Evolutionary conservation across 202 grass and related monocot genomes (phyloP).

Genomic region (Elaeis oleifera): DNA sequence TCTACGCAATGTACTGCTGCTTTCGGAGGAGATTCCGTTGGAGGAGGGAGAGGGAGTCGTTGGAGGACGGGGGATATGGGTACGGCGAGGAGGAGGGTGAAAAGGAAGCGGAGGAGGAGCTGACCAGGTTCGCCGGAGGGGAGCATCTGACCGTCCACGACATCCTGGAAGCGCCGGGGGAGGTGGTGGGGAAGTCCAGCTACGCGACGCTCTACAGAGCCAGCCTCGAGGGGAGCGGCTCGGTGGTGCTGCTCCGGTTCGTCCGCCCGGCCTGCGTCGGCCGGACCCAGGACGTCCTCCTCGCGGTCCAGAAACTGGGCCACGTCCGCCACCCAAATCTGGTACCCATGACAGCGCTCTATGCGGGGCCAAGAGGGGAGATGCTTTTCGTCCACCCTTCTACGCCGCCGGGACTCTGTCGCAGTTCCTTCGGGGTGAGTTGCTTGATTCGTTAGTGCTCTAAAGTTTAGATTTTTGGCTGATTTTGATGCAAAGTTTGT

Average conservation of each 20-base stretch:
- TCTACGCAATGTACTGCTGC: constrained; percentile 22
- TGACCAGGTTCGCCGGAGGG: constrained; percentile 70
- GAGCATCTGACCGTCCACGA: constrained; percentile 62
- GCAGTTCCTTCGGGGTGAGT: constrained; percentile 67
- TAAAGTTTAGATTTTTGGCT: too few species aligned
- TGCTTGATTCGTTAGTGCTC: too few species aligned
- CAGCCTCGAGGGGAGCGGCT: constrained; percentile 35
- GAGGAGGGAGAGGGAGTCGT: neutral
- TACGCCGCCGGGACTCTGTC: constrained; percentile 74
- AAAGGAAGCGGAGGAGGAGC: constrained; percentile 50
- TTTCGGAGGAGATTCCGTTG: constrained; percentile 14
- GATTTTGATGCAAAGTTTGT: too few species aligned
- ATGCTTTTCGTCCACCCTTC: constrained; percentile 90
- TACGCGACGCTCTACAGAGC: constrained; percentile 96
- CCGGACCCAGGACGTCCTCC: constrained; percentile 39
- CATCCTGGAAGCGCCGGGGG: constrained; percentile 90
- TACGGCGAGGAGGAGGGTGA: neutral
- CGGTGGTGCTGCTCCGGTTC: constrained; percentile 74
- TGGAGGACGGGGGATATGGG: constrained; percentile 18
- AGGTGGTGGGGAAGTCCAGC: constrained; percentile 85
- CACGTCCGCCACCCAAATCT: constrained; percentile 61
- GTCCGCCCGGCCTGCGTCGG: constrained; percentile 61
- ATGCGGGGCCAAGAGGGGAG: constrained; percentile 82
- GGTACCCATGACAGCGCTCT: constrained; percentile 79
- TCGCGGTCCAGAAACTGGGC: constrained; percentile 48